Evolutionary conservation across 2,329 filamentous ascomycete genomes (phyloP).

Genomic region (Dactylellina sp.): DNA sequence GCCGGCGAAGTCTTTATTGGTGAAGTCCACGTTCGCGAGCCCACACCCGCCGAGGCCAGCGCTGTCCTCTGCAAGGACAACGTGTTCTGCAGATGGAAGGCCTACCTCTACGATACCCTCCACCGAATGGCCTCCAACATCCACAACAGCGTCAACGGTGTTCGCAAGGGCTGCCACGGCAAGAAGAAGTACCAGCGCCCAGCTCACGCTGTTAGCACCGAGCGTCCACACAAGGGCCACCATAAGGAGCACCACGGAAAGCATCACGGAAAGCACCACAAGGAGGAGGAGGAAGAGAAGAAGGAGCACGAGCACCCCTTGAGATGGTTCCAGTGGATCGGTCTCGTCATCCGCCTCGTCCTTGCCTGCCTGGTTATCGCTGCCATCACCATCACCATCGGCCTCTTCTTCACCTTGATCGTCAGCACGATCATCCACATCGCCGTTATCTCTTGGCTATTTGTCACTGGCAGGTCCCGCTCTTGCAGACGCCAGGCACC

Average conservation of each 20-base stretch:
- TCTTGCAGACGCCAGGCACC: constrained; percentile 18
- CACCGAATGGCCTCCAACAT: constrained; percentile 24
- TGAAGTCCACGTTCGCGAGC: constrained; percentile 34
- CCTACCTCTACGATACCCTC: constrained; percentile 50
- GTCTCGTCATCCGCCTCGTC: constrained; percentile 49
- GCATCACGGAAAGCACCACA: constrained; percentile 25
- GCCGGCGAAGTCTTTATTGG: constrained; percentile 50
- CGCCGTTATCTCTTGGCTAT: constrained; percentile 38
- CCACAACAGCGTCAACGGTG: constrained; percentile 17
- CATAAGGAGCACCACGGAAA: constrained; percentile 10
- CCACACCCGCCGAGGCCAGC: constrained; percentile 43
- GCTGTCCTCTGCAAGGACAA: constrained; percentile 50
- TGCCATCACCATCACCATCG: constrained; percentile 55
- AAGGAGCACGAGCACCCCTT: constrained; percentile 23
- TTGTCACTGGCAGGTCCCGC: constrained; percentile 30
- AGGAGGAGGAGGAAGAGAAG: constrained; percentile 15
- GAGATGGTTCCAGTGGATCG: constrained; percentile 53
- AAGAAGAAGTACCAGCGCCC: constrained; percentile 38
- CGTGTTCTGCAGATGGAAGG: constrained; percentile 52
- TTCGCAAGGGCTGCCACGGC: constrained; percentile 37
- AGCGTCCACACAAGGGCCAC: constrained; percentile 18
- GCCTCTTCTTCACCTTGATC: constrained; percentile 50
- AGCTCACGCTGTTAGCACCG: constrained; percentile 14
- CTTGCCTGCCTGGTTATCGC: constrained; percentile 54
- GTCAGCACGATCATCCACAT: constrained; percentile 48